Percentiles rank a stretch among this genome's conserved stretches.
phyloP scores from a whole-genome alignment of 169 alveolate species.

The Eimeria falciformis region DNA sequence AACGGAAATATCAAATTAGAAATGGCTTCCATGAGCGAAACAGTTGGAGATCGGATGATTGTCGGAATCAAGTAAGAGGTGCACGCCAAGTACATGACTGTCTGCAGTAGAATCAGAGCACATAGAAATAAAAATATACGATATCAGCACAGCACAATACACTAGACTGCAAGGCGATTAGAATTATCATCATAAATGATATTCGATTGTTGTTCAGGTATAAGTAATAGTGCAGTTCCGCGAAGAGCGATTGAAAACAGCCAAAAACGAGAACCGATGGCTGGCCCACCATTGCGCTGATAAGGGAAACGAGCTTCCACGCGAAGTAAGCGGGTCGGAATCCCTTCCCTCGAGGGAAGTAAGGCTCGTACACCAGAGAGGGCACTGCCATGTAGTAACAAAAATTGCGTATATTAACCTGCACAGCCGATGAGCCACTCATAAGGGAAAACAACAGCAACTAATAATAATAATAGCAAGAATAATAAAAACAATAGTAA shows the following conservation, averaged over 20 bases:
- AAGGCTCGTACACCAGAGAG: slow-evolving; percentile 79
- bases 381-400: slow-evolving; percentile 76
- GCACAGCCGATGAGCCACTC: neutral
- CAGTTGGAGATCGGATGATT: slow-evolving; percentile 53
- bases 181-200: neutral
- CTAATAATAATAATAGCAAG: neutral
- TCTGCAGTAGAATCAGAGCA: slow-evolving; percentile 46
- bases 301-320: slow-evolving; percentile 59
- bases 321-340: slow-evolving; percentile 75
- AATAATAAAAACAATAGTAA: neutral
- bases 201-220: neutral
- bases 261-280: neutral
- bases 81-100: slow-evolving; percentile 76
- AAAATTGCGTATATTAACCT: slow-evolving; percentile 72
- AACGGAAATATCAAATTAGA: slow-evolving; percentile 78
- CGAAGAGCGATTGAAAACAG: neutral
- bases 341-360: slow-evolving; percentile 77
- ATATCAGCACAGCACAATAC: neutral
- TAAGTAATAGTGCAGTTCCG: too few relatives aligned
- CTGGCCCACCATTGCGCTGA: slow-evolving; percentile 74
- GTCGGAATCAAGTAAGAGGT: slow-evolving; percentile 78
- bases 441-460: too few relatives aligned
- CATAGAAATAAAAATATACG: neutral
- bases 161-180: neutral
- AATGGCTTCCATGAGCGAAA: slow-evolving; percentile 72